Conservation (phyloP, 495 filamentous ascomycete species). For the Talaromyces stipitatus region DNA sequence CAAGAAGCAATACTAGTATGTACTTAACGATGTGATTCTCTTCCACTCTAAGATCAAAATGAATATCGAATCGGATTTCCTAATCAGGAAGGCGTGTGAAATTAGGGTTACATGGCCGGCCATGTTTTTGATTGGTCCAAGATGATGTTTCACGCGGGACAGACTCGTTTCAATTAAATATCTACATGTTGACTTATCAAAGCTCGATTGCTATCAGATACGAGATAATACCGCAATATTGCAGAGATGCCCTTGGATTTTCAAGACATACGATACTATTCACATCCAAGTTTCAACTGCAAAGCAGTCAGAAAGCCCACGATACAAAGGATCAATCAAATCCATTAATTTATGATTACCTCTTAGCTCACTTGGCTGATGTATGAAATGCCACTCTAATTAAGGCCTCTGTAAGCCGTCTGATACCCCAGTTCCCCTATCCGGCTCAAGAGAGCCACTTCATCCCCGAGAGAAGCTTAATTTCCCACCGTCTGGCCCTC, state of each 20-base stretch:
- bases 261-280: background rate
- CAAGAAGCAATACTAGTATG: too few relatives aligned
- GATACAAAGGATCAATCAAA: background rate
- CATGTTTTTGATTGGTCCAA: too few relatives aligned
- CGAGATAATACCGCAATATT: too few relatives aligned
- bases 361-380: background rate
- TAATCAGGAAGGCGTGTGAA: too few relatives aligned
- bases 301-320: background rate
- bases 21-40: too few relatives aligned
- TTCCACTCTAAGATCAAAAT: too few relatives aligned
- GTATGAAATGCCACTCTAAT: background rate
- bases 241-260: background rate
- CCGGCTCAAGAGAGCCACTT: background rate
- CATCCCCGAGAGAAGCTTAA: background rate
- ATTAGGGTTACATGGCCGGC: too few relatives aligned
- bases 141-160: too few relatives aligned
- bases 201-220: too few relatives aligned
- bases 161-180: too few relatives aligned
- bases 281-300: background rate
- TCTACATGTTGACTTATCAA: too few relatives aligned
- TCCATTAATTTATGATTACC: background rate
- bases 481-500: background rate
- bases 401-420: background rate
- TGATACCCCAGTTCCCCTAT: background rate
- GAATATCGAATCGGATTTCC: background rate